Percentiles rank a stretch among this genome's conserved stretches.
Evolutionary conservation across 2,329 filamentous ascomycete genomes (phyloP).

Genomic region (Metarhizium album): DNA sequence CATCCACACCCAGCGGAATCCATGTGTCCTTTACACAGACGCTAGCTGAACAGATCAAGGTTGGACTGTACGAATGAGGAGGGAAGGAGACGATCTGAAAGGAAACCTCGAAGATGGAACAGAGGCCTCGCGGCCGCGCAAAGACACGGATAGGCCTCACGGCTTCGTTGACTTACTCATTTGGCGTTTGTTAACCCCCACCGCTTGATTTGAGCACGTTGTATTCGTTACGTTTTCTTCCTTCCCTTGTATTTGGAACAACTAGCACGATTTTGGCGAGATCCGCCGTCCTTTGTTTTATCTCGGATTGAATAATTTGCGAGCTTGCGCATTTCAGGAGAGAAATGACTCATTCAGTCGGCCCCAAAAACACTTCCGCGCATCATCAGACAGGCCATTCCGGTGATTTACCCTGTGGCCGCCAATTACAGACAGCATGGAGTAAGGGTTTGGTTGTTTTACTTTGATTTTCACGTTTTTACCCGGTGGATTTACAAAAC

Average conservation of each 20-base stretch:
- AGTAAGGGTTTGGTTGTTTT: neutral
- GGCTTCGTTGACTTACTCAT: conserved; percentile 12
- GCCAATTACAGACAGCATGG: neutral
- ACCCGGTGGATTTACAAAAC: neutral
- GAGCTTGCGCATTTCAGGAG: neutral
- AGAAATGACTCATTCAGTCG: neutral
- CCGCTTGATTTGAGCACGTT: neutral
- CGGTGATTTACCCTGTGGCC: neutral
- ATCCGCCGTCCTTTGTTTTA: neutral
- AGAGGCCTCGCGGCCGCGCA: conserved; percentile 19
- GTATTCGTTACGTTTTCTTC: conserved; percentile 1
- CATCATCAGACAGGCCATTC: neutral
- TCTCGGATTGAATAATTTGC: neutral
- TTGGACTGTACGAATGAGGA: conserved; percentile 1
- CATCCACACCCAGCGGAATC: neutral
- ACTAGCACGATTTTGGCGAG: neutral
- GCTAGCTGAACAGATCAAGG: neutral
- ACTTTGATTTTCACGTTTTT: conserved; percentile 1
- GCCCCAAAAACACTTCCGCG: neutral
- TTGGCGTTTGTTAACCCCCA: conserved; percentile 1
- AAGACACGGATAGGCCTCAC: conserved; percentile 19
- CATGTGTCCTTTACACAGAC: neutral
- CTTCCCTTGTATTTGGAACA: conserved; percentile 1
- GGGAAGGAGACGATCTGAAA: neutral
- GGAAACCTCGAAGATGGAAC: conserved; percentile 6